These are phyloP conservation scores for Lignosus rhinocerotis DNA, from an alignment of 1,284 basidiomycete genomes.

Conservation along the genomic window DNA sequence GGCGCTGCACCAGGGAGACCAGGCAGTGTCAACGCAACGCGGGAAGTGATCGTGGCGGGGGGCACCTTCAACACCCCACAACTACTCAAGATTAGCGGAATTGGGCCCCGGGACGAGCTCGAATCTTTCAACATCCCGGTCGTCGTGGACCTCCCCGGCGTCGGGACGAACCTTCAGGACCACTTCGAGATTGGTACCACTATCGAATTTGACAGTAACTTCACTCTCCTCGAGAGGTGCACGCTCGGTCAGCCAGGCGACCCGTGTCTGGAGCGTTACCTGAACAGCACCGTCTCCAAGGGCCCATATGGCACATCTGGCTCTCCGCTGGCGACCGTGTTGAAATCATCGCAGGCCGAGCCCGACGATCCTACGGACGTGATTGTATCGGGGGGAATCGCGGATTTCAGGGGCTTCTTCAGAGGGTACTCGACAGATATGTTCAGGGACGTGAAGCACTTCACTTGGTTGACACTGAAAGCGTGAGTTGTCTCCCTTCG, in stretches of 20 bases:
- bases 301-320: not conserved
- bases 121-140: conserved; percentile 12
- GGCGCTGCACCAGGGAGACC: not conserved
- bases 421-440: no score
- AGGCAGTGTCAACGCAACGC: not conserved
- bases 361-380: no score
- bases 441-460: no score
- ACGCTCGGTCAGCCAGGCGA: not conserved
- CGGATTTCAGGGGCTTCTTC: no score
- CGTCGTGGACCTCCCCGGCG: conserved; percentile 18
- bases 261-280: not conserved
- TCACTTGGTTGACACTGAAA: no score
- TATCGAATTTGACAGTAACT: not conserved
- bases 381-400: no score
- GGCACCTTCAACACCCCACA: conserved; percentile 28
- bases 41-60: conserved; percentile 28
- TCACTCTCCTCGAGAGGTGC: not conserved
- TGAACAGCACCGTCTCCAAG: not conserved
- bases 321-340: not conserved
- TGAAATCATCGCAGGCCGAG: no score
- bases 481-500: no score
- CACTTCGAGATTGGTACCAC: conserved; percentile 21
- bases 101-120: conserved; percentile 19
- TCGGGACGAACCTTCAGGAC: conserved; percentile 27
- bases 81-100: conserved; percentile 24